These are phyloP conservation scores for Alternaria infectoria DNA, from an alignment of 2,329 filamentous ascomycete species.

Conservation along the genomic window DNA sequence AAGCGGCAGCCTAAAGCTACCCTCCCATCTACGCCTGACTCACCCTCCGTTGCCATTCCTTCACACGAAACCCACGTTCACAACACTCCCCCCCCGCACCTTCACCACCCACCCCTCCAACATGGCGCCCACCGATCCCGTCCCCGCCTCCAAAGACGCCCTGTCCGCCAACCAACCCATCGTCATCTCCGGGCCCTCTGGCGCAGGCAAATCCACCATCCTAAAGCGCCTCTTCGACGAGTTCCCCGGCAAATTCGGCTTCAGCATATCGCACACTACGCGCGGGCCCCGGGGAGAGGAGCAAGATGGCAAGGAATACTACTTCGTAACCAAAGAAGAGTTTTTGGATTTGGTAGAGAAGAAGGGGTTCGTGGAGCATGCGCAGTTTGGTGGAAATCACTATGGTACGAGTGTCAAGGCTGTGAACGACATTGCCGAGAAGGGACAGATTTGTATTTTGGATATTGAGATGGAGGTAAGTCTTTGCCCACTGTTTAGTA, in stretches of 20 bases:
- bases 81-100: slow-evolving; percentile 2
- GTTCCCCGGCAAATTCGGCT: slow-evolving; percentile 70
- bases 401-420: slow-evolving; percentile 86
- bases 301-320: slow-evolving; percentile 78
- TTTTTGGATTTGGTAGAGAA: slow-evolving; percentile 61
- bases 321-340: slow-evolving; percentile 64
- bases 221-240: slow-evolving; percentile 73
- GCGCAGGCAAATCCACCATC: slow-evolving; percentile 82
- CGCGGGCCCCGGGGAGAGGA: slow-evolving; percentile 77
- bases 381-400: slow-evolving; percentile 81
- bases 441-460: slow-evolving; percentile 78
- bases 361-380: slow-evolving; percentile 83
- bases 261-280: slow-evolving; percentile 74
- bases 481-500: background rate
- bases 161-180: slow-evolving; percentile 58
- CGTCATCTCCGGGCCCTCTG: slow-evolving; percentile 80
- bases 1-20: background rate
- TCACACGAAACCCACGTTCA: background rate
- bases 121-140: slow-evolving; percentile 33
- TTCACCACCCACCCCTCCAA: slow-evolving; percentile 19
- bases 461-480: slow-evolving; percentile 95
- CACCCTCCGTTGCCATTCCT: slow-evolving; percentile 4
- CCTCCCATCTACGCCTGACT: slow-evolving; percentile 3
- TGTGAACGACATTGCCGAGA: slow-evolving; percentile 74
- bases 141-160: slow-evolving; percentile 24